These are phyloP conservation scores for Backusella luteola DNA, from an alignment of 192 early-diverging fungal species.

Conservation along the genomic window DNA sequence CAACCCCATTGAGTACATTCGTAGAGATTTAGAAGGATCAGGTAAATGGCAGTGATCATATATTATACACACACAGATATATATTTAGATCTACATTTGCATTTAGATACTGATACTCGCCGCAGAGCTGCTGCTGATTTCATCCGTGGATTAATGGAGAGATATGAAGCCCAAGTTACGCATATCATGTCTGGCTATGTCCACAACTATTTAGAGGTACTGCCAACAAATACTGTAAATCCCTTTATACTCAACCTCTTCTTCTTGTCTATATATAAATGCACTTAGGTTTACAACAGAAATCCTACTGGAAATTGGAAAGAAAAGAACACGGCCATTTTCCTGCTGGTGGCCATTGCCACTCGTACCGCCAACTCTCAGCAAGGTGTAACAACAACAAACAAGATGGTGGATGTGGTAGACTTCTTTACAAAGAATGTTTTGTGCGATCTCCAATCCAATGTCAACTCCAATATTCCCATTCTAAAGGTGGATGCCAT, in stretches of 20 bases:
- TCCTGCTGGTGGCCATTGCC: constrained; percentile 86
- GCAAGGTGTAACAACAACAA: constrained; percentile 84
- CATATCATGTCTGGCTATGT: constrained; percentile 79
- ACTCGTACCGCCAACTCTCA: constrained; percentile 74
- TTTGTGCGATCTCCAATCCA: constrained; percentile 76
- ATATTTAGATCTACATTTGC: not conserved
- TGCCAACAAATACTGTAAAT: not conserved
- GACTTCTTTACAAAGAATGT: constrained; percentile 85
- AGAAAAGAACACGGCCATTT: constrained; percentile 94
- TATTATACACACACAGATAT: not conserved
- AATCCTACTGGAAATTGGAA: constrained; percentile 82
- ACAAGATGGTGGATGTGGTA: constrained; percentile 77
- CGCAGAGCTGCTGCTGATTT: constrained; percentile 89
- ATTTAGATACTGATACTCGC: constrained; percentile 84
- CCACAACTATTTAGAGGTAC: constrained; percentile 57
- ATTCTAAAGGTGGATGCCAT: constrained; percentile 95
- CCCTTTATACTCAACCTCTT: not conserved
- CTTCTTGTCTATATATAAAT: not conserved
- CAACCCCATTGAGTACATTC: constrained; percentile 93
- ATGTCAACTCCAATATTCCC: constrained; percentile 63
- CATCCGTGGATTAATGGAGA: constrained; percentile 87
- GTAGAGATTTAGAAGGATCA: constrained; percentile 89
- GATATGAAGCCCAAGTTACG: constrained; percentile 84
- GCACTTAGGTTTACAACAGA: constrained; percentile 58
- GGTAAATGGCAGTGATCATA: constrained; percentile 42